Base-by-base conservation (phyloP, 106 monocot species). In the Iris macrosiphon region DNA sequence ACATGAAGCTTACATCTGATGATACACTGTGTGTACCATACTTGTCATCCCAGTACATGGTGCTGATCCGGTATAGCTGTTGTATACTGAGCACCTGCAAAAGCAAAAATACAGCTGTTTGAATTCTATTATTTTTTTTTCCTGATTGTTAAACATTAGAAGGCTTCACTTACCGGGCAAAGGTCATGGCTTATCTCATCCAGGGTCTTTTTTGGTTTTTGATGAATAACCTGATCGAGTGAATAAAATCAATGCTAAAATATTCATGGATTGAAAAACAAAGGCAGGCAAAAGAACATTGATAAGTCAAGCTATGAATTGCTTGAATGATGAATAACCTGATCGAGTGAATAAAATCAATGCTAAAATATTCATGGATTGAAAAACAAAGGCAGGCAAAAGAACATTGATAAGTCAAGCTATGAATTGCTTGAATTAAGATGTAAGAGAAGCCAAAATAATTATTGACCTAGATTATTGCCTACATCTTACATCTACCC, bases 1-100 rank as follows among this genome's bases (percentile, higher is more conserved):
- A 25, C 15, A 28, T 41, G 19, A 26, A 41, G 17, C 80, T 83
- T 83, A 91, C 98, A 77, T 91, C 90, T 7, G 85, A 70, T 14
- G 98, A 74, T 3, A 98, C 87, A 47, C 87, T 98, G 31, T 98
- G 86, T 18, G 98, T 98, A n/a, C 90, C 90, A 71, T 91, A 98
- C 61, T 90, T 98, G 49, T 98, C 98, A 73, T 98, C 98, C 98
- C 98, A 98, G 60, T 98, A 98, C 98, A 98, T 91, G 16, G 98
- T 98, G 46, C 98, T 87, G 69, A 98, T 98, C 32, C 98, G 59
- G 64, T 98, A 98, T 34, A 98, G 56, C 51, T 98, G 98, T 53
- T 91, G 98, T 72, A 91, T 90, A 62, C 90, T 91, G 62, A 98
- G 80, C 20, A 87, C 82, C 98, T 98, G 73, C 35, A 21, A 62